Evolutionary conservation across 768 basidiomycete species (phyloP), one percentile per base, ranked within the genome.

Genomic region (Hygrocybe coccinea): DNA sequence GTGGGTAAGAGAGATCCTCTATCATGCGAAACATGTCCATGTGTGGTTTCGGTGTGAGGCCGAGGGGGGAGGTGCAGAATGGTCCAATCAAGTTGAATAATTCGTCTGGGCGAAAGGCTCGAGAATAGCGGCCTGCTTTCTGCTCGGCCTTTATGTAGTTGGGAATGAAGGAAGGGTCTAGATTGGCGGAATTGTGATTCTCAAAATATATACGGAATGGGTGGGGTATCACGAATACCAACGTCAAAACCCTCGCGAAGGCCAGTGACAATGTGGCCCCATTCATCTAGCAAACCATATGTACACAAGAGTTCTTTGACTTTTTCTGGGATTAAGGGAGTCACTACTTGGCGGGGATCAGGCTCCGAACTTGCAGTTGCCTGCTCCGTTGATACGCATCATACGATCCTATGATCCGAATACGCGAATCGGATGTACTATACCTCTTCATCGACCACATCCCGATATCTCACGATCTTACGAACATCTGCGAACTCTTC

Each of bases 51-150:
- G 71, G 71, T 0, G 79, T 68, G 0, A 76, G 60, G 0, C 70
- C 71, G 0, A 80, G 60, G 0, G 77, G 79, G 0, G 74, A 73
- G 0, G 76, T 68, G 0, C 56, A 57, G 44, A 79, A 80, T 0
- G 69, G 70, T 0, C 78, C 76, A 29, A 79, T 77, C 8, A 71
- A 6, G 2, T 51, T 11, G 45, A 74, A 67, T 11, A 73, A 57
- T 12, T 52, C 41, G 7, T 43, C 52, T n/a, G 64, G 69, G 0
- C 57, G 52, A 59, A 66, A 76, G 1, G 67, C 59, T 0, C 51
- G 34, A 0, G 75, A 66, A 54, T 75, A 76, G 12, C 67, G 66
- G 2, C 68, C 63, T 5, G 65, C 66, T 0, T 57, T 59, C 0
- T 70, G 60, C 54, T 77, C 70, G 22, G 49, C 36, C 0, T 49